Evolutionary conservation across 768 basidiomycete genomes (phyloP), one percentile per base, ranked within the genome.

Genomic region (Rhodosporidiobolus sp.): DNA sequence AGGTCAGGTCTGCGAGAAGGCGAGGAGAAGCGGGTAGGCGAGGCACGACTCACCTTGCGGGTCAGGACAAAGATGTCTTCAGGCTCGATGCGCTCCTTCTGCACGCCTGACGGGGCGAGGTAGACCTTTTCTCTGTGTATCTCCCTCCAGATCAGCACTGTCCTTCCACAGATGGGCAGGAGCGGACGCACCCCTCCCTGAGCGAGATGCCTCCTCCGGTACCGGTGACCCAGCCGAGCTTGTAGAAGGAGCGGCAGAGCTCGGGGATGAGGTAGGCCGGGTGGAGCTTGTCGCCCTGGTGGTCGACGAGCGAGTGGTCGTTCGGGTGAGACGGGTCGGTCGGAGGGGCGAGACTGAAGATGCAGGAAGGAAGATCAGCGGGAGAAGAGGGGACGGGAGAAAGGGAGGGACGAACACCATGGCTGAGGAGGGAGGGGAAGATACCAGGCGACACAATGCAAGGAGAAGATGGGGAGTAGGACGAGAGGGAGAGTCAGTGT

Each of bases 231-330:
- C 92, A 94, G 22, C 92, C 92, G 30, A 94, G 85, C 83, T 82
- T 85, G 82, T 94, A 94, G 81, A 94, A 94, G 11, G 87, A 86
- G 55, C 86, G 83, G 80, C 92, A 94, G 2, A 94, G 85, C 78
- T 91, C 90, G 45, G 90, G 90, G 64, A 94, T 94, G 73, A 94
- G 85, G 80, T 92, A 93, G n/a, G 92, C 92, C 28, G 92, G 92
- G 88, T 94, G 83, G 43, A 78, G 77, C 4, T 80, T 79, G 65
- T 82, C 81, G 68, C 76, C 72, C 49, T 78, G 77, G 49, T 57
- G 32, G n/a, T 57, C 55, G 35, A 83, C 77, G 61, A 82, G 72
- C n/a, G 75, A 69, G 69, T 78, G 77, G 61, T 78, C 68, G 69
- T 77, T 77, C 57, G 32, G 26, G 48, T 46, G 38, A 4, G 65